Base-by-base conservation (phyloP, 805 yeast species). In the Metschnikowia orientalis region DNA sequence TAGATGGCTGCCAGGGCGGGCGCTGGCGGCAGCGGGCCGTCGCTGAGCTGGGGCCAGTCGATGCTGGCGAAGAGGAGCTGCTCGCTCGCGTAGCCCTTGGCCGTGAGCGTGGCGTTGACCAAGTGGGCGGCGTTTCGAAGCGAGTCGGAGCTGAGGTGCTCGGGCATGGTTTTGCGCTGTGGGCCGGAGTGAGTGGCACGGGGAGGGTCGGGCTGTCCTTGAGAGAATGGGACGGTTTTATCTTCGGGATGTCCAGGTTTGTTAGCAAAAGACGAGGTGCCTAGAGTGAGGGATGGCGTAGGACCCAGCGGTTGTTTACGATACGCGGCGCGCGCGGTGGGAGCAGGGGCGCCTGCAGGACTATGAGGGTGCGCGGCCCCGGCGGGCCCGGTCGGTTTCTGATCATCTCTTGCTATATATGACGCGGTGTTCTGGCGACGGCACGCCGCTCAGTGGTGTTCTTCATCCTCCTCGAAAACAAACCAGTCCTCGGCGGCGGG, bases 401-500 rank as follows among this genome's bases (percentile, higher is more conserved):
- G n/a, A n/a, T n/a, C n/a, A n/a, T n/a, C n/a, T n/a, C n/a, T n/a
- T n/a, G n/a, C n/a, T n/a, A n/a, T n/a, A n/a, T n/a, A n/a, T n/a
- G n/a, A n/a, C n/a, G n/a, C n/a, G n/a, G n/a, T n/a, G n/a, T n/a
- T n/a, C n/a, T n/a, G n/a, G 11, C 22, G 10, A 11, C 17, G 18
- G 12, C 16, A 18, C 13, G 18, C n/a, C 21, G 17, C 19, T 28
- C 32, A 35, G 33, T 65, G 70, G 57, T 75, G 78, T 54, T 70
- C 74, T 40, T 73, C 80, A 50, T 73, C 81, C 45, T 67, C 70
- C 60, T 79, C 86, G 61, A 79, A 86, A 52, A 81, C 74, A 41
- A 82, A 89, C 51, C 82, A 78, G 89, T 89, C 82, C 64, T 81
- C 88, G 54, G 77, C 85, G 32, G 52, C 56, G 46, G 75, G 67